These are phyloP conservation scores for Extremus antarcticus DNA, from an alignment of 495 filamentous ascomycete genomes.

Conservation along the genomic window DNA sequence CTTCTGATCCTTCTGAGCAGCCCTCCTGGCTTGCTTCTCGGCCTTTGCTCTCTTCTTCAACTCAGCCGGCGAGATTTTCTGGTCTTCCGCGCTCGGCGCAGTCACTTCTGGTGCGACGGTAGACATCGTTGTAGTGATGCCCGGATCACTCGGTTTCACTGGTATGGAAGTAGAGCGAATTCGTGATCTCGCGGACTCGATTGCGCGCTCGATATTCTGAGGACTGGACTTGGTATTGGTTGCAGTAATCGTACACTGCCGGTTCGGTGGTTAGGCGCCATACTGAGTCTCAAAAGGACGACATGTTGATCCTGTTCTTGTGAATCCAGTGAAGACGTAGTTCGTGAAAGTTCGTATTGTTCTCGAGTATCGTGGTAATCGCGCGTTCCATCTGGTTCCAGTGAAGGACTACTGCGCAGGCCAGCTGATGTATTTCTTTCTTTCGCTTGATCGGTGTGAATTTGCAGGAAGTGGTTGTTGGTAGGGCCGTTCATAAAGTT, in stretches of 20 bases:
- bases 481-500: too few species aligned
- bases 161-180: too few species aligned
- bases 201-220: too few species aligned
- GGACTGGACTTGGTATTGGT: not conserved
- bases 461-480: too few species aligned
- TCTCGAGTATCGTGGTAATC: not conserved
- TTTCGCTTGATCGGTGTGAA: too few species aligned
- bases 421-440: too few species aligned
- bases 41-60: conserved; percentile 34
- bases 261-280: not conserved
- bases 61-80: conserved; percentile 25
- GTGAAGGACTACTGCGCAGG: too few species aligned
- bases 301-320: not conserved
- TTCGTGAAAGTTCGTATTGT: not conserved
- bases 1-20: conserved; percentile 22
- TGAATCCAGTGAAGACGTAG: not conserved
- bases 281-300: not conserved
- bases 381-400: not conserved
- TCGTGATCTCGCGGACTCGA: too few species aligned
- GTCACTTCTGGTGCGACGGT: not conserved
- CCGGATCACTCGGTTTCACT: too few species aligned
- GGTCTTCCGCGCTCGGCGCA: conserved; percentile 4
- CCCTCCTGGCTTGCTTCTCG: conserved; percentile 28
- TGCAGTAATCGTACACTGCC: not conserved
- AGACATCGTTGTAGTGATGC: not conserved